Evolutionary conservation across 2,329 filamentous ascomycete genomes (phyloP).

Genomic region (Fusarium nematophilum): DNA sequence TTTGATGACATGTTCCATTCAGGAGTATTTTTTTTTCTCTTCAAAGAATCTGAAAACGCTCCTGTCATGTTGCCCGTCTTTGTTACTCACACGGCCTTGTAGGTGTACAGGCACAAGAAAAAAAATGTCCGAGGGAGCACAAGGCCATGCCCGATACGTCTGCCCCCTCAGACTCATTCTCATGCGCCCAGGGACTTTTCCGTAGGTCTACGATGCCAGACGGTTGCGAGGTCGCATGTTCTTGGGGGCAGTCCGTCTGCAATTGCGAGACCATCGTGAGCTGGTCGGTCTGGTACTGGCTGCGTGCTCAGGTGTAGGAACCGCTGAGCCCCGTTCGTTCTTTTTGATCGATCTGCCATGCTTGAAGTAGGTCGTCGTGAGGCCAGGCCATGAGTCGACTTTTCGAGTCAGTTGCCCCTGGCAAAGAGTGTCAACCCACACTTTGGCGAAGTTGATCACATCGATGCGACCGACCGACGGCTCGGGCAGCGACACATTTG

Average conservation of each 20-base stretch:
- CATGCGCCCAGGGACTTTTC: constrained; percentile 5
- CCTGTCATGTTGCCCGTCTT: constrained; percentile 40
- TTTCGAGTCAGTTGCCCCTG: constrained; percentile 19
- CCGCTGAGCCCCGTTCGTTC: not conserved
- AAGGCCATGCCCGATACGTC: constrained; percentile 41
- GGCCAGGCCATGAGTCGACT: not conserved
- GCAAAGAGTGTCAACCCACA: constrained; percentile 12
- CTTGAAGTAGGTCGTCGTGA: not conserved
- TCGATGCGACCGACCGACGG: constrained; percentile 36
- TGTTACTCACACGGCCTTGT: constrained; percentile 52
- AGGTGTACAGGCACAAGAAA: constrained; percentile 54
- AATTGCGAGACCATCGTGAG: constrained; percentile 1
- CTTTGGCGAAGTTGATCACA: constrained; percentile 24
- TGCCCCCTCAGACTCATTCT: constrained; percentile 19
- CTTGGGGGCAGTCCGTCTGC: constrained; percentile 16
- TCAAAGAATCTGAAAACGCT: constrained; percentile 13
- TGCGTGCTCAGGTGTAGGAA: constrained; percentile 2
- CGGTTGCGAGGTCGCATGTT: constrained; percentile 18
- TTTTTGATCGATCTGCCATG: not conserved
- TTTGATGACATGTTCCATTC: constrained; percentile 9
- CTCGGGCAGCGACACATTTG: constrained; percentile 28
- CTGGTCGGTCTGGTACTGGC: constrained; percentile 9
- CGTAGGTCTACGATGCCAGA: constrained; percentile 16
- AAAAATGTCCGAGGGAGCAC: constrained; percentile 53
- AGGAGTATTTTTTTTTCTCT: constrained; percentile 13